A percentile compares a stretch with the other conserved stretches of the same genome.
Evolutionary conservation across 345 rosid genomes (phyloP).

Genomic region (Microcos paniculata): DNA sequence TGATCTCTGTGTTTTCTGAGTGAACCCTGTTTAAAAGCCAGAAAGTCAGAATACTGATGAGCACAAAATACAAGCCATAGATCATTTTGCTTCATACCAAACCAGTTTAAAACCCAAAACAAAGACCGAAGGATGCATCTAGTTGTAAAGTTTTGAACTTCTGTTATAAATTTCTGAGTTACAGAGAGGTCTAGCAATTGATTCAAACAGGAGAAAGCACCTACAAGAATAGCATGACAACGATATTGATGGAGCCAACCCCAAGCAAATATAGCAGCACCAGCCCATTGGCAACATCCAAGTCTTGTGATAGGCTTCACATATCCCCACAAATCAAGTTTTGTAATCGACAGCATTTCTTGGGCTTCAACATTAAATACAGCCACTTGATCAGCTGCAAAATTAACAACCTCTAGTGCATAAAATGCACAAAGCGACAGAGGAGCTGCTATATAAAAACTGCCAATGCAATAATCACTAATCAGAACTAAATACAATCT

Average conservation of each 20-base stretch:
- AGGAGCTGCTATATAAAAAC: constrained; percentile 23
- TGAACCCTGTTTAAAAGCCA: constrained; percentile 8
- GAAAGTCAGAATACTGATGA: neutral
- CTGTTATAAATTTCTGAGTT: neutral
- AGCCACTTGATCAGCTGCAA: constrained; percentile 20
- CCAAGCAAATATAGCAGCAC: constrained; percentile 23
- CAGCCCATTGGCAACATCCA: constrained; percentile 22
- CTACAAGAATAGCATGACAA: constrained; percentile 19
- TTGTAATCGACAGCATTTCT: neutral
- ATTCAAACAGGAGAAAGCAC: neutral
- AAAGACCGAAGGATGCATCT: neutral
- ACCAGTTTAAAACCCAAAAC: neutral
- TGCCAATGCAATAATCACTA: constrained; percentile 11
- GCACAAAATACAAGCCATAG: neutral
- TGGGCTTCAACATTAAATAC: constrained; percentile 13
- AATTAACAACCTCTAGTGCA: constrained; percentile 15
- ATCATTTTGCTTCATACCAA: neutral
- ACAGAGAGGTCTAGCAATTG: neutral
- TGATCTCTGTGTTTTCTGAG: constrained; percentile 5
- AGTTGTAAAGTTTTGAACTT: neutral
- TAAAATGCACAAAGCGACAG: constrained; percentile 16
- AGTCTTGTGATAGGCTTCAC: constrained; percentile 11
- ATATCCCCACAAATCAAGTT: constrained; percentile 17
- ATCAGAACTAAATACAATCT: neutral
- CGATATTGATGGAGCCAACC: constrained; percentile 17